phyloP scores from a whole-genome alignment of 2,329 filamentous ascomycete genomes.

The Xylariaceae sp. region DNA sequence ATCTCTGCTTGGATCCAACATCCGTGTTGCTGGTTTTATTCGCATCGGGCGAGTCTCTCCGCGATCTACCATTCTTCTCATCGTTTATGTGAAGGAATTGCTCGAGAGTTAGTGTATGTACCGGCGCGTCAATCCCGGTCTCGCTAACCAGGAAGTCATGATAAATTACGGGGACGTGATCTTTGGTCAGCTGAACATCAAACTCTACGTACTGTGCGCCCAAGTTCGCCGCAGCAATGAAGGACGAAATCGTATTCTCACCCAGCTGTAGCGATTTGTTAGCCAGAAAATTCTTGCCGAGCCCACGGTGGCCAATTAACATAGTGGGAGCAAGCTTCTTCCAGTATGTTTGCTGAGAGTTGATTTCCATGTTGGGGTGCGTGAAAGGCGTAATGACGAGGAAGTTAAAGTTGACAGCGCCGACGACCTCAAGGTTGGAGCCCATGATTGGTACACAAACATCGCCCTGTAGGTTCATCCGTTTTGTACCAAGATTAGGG shows the following conservation, averaged over 20 bases:
- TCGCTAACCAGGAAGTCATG: conserved; percentile 98
- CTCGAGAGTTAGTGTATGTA: conserved; percentile 92
- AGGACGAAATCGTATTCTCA: conserved; percentile 94
- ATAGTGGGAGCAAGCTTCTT: conserved; percentile 89
- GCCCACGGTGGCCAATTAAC: conserved; percentile 73
- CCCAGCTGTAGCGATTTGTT: conserved; percentile 91
- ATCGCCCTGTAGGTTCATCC: conserved; percentile 92
- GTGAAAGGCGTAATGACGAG: conserved; percentile 91
- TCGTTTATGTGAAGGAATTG: conserved; percentile 90
- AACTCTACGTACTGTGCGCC: conserved; percentile 79
- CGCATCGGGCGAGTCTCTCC: conserved; percentile 34
- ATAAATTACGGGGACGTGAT: conserved; percentile 97
- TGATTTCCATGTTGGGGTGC: conserved; percentile 92
- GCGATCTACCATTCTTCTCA: conserved; percentile 53
- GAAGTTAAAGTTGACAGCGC: conserved; percentile 96
- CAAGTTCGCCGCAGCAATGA: conserved; percentile 93
- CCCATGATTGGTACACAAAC: conserved; percentile 90
- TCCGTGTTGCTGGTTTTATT: conserved; percentile 41
- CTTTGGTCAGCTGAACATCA: conserved; percentile 98
- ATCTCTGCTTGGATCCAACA: conserved; percentile 50
- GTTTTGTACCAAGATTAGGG: conserved; percentile 79
- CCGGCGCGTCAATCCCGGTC: conserved; percentile 94
- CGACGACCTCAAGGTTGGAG: conserved; percentile 86
- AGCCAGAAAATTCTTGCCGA: conserved; percentile 87
- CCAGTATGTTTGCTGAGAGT: conserved; percentile 93